Conservation (phyloP, 2,329 filamentous ascomycete species). For the Neurospora sp. region DNA sequence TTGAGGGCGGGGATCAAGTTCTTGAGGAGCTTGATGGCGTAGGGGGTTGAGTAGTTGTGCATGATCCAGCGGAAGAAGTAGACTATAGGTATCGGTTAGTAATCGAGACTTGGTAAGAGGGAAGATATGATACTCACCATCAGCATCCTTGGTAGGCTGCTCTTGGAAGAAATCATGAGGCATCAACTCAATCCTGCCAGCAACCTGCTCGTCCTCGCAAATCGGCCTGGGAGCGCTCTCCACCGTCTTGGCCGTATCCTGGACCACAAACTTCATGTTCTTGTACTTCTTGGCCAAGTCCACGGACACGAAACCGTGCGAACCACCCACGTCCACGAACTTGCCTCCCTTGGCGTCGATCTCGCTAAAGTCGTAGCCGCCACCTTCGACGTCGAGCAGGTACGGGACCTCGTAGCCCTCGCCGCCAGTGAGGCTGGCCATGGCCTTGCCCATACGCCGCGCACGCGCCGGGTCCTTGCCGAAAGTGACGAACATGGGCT, state of each 20-base stretch:
- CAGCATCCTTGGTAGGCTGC: slow-evolving; percentile 42
- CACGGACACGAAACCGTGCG: slow-evolving; percentile 46
- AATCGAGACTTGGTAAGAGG: background rate
- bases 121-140: slow-evolving; percentile 27
- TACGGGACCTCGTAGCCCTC: slow-evolving; percentile 46
- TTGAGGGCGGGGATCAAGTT: slow-evolving; percentile 45
- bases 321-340: slow-evolving; percentile 50
- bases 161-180: slow-evolving; percentile 48
- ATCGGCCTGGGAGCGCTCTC: slow-evolving; percentile 35
- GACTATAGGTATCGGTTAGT: slow-evolving; percentile 21
- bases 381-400: slow-evolving; percentile 31
- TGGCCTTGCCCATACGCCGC: slow-evolving; percentile 42
- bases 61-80: slow-evolving; percentile 52
- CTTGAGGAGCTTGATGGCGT: slow-evolving; percentile 37
- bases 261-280: slow-evolving; percentile 44
- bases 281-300: slow-evolving; percentile 41
- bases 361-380: slow-evolving; percentile 40
- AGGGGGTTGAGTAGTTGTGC: slow-evolving; percentile 50
- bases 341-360: slow-evolving; percentile 35
- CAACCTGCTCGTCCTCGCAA: slow-evolving; percentile 27
- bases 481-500: slow-evolving; percentile 45
- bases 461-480: slow-evolving; percentile 37
- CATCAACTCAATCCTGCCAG: slow-evolving; percentile 31
- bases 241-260: slow-evolving; percentile 41
- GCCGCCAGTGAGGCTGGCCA: slow-evolving; percentile 43